Percentiles rank a stretch among this genome's conserved stretches.
Evolutionary conservation across 176 grass and related monocot species (phyloP).

Genomic region (Juncus effusus): DNA sequence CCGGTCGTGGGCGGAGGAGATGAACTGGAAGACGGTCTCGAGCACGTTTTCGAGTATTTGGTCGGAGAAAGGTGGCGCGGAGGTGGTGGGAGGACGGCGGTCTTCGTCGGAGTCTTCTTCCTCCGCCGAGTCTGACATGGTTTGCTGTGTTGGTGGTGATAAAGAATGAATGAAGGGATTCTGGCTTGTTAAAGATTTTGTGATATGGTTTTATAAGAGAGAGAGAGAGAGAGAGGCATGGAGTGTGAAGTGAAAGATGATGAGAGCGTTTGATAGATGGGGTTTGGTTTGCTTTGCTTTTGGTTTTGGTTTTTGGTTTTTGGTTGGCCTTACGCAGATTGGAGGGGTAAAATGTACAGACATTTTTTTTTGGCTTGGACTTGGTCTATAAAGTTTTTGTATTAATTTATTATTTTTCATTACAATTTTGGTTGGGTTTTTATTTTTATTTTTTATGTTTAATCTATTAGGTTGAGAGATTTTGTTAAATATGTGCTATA

Average conservation of each 20-base stretch:
- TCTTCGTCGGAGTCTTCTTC: slow-evolving; percentile 42
- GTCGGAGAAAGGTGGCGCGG: slow-evolving; percentile 56
- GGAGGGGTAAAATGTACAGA: no score
- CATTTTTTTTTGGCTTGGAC: no score
- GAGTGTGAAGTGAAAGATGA: slow-evolving; percentile 13
- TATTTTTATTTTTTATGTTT: no score
- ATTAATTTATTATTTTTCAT: no score
- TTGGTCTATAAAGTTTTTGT: no score
- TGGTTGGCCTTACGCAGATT: no score
- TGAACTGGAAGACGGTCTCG: slow-evolving; percentile 93
- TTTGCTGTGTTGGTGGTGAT: not conserved
- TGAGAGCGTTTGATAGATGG: not conserved
- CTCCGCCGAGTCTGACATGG: slow-evolving; percentile 50
- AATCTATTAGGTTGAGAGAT: no score
- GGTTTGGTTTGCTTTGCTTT: not conserved
- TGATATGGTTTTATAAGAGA: slow-evolving; percentile 11
- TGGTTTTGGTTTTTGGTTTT: no score
- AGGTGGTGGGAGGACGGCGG: slow-evolving; percentile 25
- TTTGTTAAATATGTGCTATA: no score
- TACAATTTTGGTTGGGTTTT: no score
- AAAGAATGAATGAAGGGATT: not conserved
- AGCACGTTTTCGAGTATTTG: slow-evolving; percentile 92
- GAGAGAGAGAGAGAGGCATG: slow-evolving; percentile 2
- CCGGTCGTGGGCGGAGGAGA: slow-evolving; percentile 52
- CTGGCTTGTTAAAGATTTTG: not conserved